Evolutionary conservation across 306 rosid species (phyloP), one percentile per base, ranked within the genome.

Genomic region (Fagus sylvatica): DNA sequence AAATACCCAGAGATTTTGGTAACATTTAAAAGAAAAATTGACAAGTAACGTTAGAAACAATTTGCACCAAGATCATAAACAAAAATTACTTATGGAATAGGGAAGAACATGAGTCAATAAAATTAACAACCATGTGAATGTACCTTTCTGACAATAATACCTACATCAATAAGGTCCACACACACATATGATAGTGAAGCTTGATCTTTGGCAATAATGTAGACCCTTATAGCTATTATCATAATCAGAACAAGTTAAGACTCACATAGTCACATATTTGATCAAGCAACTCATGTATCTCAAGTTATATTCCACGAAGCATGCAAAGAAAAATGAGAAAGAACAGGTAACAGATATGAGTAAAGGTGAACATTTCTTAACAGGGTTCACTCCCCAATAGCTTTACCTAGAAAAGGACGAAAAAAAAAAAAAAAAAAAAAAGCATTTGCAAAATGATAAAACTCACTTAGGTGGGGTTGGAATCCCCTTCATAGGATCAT

Each of bases 381-480:
- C 51, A 46, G 51, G 3, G 51, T 46, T 46, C 51, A 46, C 51
- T 46, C 51, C 15, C 8, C 51, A 30, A 75, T 40, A 37, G 39
- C 56, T 61, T 74, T 42, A 48, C 40, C 46, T 74, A 6, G 28
- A 71, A 74, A 72, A 42, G 73, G 61, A n/a, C n/a, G 61, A 56
- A 17, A 61, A 74, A 57, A 51, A 30, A n/a, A n/a, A n/a, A n/a
- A n/a, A n/a, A n/a, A n/a, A n/a, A n/a, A n/a, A n/a, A n/a, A n/a
- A n/a, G n/a, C 61, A 17, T 19, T 2, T 41, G 17, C 22, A 75
- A 67, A 32, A 37, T 41, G 51, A 57, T 66, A 42, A 42, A 72
- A 79, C 80, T 46, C 83, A 90, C 98, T 86, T 93, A 1, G 97
- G 90, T 42, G 97, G 84, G 80, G 92, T 89, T 76, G 93, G 90